phyloP scores from a whole-genome alignment of 805 yeast species.

The Barnettozyma botsteinii region DNA sequence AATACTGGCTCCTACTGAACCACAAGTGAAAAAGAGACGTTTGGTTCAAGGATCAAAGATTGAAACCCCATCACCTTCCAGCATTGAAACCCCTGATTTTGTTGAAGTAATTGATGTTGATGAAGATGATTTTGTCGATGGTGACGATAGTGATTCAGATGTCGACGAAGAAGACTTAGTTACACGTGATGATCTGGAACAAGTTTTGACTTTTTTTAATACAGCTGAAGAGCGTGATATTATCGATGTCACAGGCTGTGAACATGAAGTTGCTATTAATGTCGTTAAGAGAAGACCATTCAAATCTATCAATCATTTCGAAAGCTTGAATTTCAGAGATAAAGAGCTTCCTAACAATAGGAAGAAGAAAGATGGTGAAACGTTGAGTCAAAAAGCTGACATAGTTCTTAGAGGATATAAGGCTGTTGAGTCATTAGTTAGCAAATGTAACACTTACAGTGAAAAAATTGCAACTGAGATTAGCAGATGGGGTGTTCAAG shows the following conservation, averaged over 20 bases:
- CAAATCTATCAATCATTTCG: constrained; percentile 48
- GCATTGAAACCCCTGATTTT: constrained; percentile 1
- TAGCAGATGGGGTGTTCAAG: constrained; percentile 81
- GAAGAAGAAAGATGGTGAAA: constrained; percentile 62
- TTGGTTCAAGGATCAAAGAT: constrained; percentile 34
- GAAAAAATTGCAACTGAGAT: constrained; percentile 64
- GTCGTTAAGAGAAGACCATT: constrained; percentile 72
- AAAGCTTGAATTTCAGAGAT: constrained; percentile 46
- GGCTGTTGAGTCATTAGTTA: constrained; percentile 90
- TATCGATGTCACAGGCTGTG: constrained; percentile 71
- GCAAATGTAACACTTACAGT: constrained; percentile 77
- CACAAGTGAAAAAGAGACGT: constrained; percentile 30
- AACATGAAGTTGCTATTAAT: constrained; percentile 56
- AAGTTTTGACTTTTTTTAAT: constrained; percentile 73
- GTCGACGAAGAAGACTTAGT: constrained; percentile 32
- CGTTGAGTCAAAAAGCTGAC: constrained; percentile 63
- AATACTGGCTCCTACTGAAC: constrained; percentile 3
- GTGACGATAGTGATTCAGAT: constrained; percentile 43
- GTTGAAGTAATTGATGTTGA: constrained; percentile 25
- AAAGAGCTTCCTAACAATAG: constrained; percentile 26
- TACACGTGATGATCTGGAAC: constrained; percentile 45
- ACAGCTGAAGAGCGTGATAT: constrained; percentile 69
- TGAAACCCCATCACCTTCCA: constrained; percentile 12
- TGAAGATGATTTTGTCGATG: constrained; percentile 39
- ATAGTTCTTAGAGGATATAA: constrained; percentile 78